Evolutionary conservation across 306 rosid genomes (phyloP).

Genomic region (Herpetospermum pedunculosum): DNA sequence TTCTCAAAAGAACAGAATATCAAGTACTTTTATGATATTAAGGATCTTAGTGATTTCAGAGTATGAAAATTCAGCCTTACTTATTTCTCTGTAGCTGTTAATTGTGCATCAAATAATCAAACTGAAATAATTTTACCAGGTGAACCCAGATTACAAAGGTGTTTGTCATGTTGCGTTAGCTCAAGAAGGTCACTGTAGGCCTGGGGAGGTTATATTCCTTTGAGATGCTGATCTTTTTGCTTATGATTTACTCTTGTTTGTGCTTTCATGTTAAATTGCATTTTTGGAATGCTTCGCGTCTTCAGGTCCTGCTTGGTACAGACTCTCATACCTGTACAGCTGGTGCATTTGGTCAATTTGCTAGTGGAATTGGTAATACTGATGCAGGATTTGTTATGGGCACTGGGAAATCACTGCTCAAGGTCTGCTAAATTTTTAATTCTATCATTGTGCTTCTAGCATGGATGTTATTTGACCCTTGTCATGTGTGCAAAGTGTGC

Average conservation of each 20-base stretch:
- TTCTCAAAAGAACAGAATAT: constrained; percentile 76
- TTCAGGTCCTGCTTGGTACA: constrained; percentile 83
- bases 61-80: constrained; percentile 21
- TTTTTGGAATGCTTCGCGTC: constrained; percentile 9
- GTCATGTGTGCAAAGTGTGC: background rate
- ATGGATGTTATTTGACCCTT: background rate
- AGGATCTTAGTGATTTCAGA: constrained; percentile 82
- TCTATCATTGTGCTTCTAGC: background rate
- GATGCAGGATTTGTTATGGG: constrained; percentile 93
- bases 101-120: background rate
- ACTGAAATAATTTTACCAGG: constrained; percentile 28
- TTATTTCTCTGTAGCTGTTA: constrained; percentile 7
- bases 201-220: constrained; percentile 59
- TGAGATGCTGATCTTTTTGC: constrained; percentile 13
- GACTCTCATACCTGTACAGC: constrained; percentile 98
- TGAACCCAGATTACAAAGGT: constrained; percentile 94
- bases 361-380: constrained; percentile 91
- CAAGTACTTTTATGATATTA: constrained; percentile 92
- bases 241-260: background rate
- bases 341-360: constrained; percentile 98
- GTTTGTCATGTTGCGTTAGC: constrained; percentile 96
- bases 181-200: constrained; percentile 99
- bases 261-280: constrained; percentile 2
- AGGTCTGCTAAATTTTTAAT: constrained; percentile 32
- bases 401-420: constrained; percentile 77